A percentile compares a stretch with the other conserved stretches of the same genome.
Conservation (phyloP, 2,329 filamentous ascomycete genomes). For the Dryadomyces sulphureus region DNA sequence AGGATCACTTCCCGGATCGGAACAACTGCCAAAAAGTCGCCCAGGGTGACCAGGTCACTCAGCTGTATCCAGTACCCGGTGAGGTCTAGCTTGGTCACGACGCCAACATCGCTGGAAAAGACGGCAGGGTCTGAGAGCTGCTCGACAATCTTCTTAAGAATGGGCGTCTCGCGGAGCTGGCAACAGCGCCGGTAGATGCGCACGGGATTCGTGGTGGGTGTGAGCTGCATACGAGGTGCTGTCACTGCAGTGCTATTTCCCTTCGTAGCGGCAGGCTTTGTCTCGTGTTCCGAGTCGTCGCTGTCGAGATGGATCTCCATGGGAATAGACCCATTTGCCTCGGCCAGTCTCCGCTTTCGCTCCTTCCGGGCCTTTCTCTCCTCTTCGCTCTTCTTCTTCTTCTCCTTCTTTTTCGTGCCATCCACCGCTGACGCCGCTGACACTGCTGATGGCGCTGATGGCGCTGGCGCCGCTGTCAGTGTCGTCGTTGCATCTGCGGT, state of each 20-base stretch:
- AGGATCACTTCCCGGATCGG: conserved; percentile 75
- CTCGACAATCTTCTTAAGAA: conserved; percentile 81
- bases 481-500: background rate
- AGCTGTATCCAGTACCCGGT: conserved; percentile 73
- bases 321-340: conserved; percentile 75
- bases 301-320: conserved; percentile 67
- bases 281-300: conserved; percentile 33
- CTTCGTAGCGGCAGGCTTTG: background rate
- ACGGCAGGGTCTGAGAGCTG: conserved; percentile 65
- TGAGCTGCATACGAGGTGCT: conserved; percentile 39
- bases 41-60: conserved; percentile 71
- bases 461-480: background rate
- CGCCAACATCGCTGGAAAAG: conserved; percentile 50
- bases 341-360: conserved; percentile 68
- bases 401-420: conserved; percentile 67
- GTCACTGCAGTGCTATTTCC: conserved; percentile 16
- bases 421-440: conserved; percentile 13
- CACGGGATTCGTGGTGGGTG: conserved; percentile 78
- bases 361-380: conserved; percentile 87
- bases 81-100: conserved; percentile 69
- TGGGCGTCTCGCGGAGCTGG: conserved; percentile 81
- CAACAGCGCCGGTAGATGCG: conserved; percentile 91
- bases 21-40: conserved; percentile 88
- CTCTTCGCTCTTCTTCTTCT: conserved; percentile 89
- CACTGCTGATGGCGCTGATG: background rate